Conservation (phyloP, 2,329 filamentous ascomycete genomes). For the Sphaceloma murrayae region DNA sequence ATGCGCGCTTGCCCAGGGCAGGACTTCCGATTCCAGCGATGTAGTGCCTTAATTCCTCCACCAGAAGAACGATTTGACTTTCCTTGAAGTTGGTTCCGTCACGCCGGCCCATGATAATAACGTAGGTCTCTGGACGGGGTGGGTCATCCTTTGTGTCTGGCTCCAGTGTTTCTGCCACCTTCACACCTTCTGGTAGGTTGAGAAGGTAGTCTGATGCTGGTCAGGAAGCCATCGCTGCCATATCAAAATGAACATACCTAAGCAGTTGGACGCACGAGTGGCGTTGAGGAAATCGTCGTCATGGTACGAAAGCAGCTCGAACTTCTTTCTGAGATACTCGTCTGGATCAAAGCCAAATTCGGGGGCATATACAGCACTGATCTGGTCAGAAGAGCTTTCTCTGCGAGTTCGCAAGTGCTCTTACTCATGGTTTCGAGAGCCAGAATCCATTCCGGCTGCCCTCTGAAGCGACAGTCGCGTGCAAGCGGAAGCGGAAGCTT, state of each 20-base stretch:
- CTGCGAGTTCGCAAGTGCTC: too few species aligned
- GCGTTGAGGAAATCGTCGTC: not conserved
- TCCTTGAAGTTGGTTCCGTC: not conserved
- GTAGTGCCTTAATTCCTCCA: conserved; percentile 3
- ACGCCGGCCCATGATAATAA: not conserved
- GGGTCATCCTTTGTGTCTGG: not conserved
- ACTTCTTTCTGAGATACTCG: conserved; percentile 2
- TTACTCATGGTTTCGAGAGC: too few species aligned
- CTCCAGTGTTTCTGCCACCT: not conserved
- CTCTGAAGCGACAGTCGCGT: too few species aligned
- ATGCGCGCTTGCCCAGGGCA: conserved; percentile 1
- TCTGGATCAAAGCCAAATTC: not conserved
- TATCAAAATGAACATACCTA: not conserved
- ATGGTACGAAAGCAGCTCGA: not conserved
- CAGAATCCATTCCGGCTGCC: too few species aligned
- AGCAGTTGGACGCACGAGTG: not conserved
- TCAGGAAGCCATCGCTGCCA: conserved; percentile 5
- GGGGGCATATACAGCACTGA: not conserved
- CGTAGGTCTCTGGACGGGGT: conserved; percentile 6
- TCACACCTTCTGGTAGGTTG: not conserved
- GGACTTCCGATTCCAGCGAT: conserved; percentile 1
- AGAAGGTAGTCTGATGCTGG: not conserved
- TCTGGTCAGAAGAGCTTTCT: too few species aligned
- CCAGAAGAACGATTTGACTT: not conserved
- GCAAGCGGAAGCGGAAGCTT: too few species aligned